Conservation (phyloP, 805 yeast genomes). For the Myxozyma lipomycoides region DNA sequence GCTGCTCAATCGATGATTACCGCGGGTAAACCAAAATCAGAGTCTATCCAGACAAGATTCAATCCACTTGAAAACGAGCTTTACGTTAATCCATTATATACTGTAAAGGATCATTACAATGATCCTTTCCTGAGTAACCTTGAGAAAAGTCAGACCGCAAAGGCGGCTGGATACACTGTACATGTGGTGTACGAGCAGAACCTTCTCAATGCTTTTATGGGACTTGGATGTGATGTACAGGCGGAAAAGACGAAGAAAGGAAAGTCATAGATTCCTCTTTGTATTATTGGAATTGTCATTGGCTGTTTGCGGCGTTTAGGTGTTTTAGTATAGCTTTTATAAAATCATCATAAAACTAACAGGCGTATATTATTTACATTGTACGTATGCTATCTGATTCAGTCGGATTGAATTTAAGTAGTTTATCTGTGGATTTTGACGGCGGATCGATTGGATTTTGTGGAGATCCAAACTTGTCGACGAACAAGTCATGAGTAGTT, state of each 20-base stretch:
- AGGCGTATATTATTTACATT: no score
- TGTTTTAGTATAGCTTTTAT: not conserved
- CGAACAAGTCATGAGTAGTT: not conserved
- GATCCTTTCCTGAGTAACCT: conserved; percentile 58
- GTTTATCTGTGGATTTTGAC: not conserved
- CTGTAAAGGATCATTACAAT: conserved; percentile 46
- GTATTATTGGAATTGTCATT: no score
- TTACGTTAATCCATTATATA: conserved; percentile 51
- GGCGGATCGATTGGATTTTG: conserved; percentile 4
- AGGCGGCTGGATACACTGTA: conserved; percentile 82
- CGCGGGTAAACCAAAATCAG: conserved; percentile 32
- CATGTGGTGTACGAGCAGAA: conserved; percentile 68
- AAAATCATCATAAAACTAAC: no score
- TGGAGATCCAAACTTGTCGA: conserved; percentile 1
- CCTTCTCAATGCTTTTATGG: conserved; percentile 83
- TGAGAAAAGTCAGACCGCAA: conserved; percentile 56
- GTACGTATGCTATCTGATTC: not conserved
- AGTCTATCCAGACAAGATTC: conserved; percentile 54
- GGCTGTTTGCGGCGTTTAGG: no score
- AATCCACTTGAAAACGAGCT: conserved; percentile 95
- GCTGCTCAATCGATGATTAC: conserved; percentile 13
- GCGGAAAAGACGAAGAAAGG: conserved; percentile 24
- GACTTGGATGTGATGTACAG: conserved; percentile 76
- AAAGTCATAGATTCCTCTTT: no score
- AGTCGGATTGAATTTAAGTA: no score